A percentile compares a stretch with the other conserved stretches of the same genome.
Evolutionary conservation across 768 basidiomycete species (phyloP).

Genomic region (Baorangia bicolor): DNA sequence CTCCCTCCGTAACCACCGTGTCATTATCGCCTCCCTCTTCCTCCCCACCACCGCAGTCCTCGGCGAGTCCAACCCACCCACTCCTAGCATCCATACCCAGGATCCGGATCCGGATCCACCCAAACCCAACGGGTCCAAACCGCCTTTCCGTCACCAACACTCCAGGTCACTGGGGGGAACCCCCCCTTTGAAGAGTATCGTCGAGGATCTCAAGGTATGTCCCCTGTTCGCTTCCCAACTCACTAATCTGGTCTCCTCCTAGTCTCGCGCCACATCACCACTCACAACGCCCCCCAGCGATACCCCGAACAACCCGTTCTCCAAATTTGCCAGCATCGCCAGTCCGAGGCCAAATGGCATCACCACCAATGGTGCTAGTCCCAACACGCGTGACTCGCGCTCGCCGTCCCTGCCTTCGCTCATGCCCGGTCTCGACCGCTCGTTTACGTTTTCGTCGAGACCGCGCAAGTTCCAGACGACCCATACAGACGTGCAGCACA

Average conservation of each 20-base stretch:
- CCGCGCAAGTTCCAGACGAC: conserved; percentile 52
- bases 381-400: not conserved
- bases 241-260: not conserved
- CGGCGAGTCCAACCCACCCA: conserved; percentile 51
- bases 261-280: conserved; percentile 43
- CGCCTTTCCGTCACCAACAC: conserved; percentile 17
- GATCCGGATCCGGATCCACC: conserved; percentile 10
- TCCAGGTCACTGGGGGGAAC: conserved; percentile 21
- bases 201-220: conserved; percentile 72
- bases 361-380: conserved; percentile 11
- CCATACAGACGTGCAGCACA: conserved; percentile 39
- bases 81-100: conserved; percentile 40
- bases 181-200: conserved; percentile 62
- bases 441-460: conserved; percentile 24
- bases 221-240: not conserved
- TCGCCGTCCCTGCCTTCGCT: not conserved
- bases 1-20: conserved; percentile 69
- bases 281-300: conserved; percentile 47
- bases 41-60: conserved; percentile 71
- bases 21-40: conserved; percentile 83
- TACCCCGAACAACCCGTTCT: conserved; percentile 58
- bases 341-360: conserved; percentile 20
- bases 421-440: conserved; percentile 23
- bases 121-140: conserved; percentile 1
- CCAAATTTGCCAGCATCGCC: conserved; percentile 43